Conservation (phyloP, 371 early-diverging fungal genomes). For the Lichtheimia ornata region DNA sequence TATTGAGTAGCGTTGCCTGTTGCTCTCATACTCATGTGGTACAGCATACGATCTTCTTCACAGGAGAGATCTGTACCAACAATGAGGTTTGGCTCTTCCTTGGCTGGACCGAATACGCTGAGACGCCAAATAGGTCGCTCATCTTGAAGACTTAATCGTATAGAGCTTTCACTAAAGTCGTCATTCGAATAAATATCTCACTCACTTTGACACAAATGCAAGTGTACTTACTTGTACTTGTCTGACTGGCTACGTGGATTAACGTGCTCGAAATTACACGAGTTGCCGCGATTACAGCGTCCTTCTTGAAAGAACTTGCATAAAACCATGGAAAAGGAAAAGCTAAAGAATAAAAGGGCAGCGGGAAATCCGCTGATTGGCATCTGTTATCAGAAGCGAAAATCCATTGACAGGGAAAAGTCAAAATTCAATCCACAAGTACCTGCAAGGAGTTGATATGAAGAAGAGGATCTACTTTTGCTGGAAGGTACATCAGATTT, state of each 20-base stretch:
- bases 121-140: slow-evolving; percentile 54
- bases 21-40: slow-evolving; percentile 41
- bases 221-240: slow-evolving; percentile 37
- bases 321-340: slow-evolving; percentile 22
- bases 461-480: no score
- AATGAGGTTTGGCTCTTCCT: slow-evolving; percentile 66
- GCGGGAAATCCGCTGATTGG: background rate
- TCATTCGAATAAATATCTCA: background rate
- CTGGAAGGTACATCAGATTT: no score
- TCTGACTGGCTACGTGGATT: slow-evolving; percentile 8
- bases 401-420: no score
- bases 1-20: slow-evolving; percentile 39
- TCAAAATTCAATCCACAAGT: no score
- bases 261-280: slow-evolving; percentile 48
- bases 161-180: slow-evolving; percentile 35
- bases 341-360: background rate
- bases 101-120: slow-evolving; percentile 63
- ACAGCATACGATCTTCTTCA: slow-evolving; percentile 61
- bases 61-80: slow-evolving; percentile 56
- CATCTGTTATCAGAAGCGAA: no score
- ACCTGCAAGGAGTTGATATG: no score
- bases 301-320: slow-evolving; percentile 55
- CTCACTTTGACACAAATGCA: background rate
- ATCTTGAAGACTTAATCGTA: slow-evolving; percentile 40
- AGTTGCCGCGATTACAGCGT: slow-evolving; percentile 46